Evolutionary conservation across 2,329 filamentous ascomycete genomes (phyloP), one percentile per base, ranked within the genome.

Genomic region (Colletotrichum chrysophilum): DNA sequence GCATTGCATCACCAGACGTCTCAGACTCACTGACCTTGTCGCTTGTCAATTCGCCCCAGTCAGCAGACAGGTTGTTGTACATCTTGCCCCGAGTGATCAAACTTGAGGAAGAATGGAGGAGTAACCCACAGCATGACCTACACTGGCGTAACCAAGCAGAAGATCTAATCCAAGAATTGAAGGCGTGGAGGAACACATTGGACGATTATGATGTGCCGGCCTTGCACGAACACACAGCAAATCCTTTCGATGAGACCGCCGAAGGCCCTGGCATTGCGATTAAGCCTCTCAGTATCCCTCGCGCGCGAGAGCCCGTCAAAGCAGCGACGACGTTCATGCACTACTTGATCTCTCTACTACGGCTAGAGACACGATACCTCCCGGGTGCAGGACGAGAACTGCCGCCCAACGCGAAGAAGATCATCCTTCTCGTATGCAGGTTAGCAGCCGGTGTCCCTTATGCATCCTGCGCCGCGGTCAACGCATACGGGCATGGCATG

Each of bases 61-160:
- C 65, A 0, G 38, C 65, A 0, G 71, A 74, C 32, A 30, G 71
- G 5, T 43, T 74, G 4, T 38, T 74, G 2, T 64, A 14, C 43
- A 74, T 70, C 5, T 24, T 74, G 10, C 71, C 71, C 5, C 18
- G 32, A 12, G 56, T 74, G 2, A 70, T 74, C 12, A 43, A 69
- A 43, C 58, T 74, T 3, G 71, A 74, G 21, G 71, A 74, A 24
- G 66, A 74, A 32, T 74, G 71, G 71, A 30, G 56, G n/a, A 72
- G 71, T 5, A 70, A 74, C 14, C 71, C 71, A 1, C 66, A 74
- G 18, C 71, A 74, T 16, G 65, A 74, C 10, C 26, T 69, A 7
- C 71, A 28, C 13, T 73, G 65, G 71, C 38, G 71, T 21, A 16
- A 38, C 5, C 64, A 73, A n/a, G 71, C 71, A 1, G 71, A 73